Conservation (phyloP, 2,329 filamentous ascomycete species). For the Blastomyces gilchristii region DNA sequence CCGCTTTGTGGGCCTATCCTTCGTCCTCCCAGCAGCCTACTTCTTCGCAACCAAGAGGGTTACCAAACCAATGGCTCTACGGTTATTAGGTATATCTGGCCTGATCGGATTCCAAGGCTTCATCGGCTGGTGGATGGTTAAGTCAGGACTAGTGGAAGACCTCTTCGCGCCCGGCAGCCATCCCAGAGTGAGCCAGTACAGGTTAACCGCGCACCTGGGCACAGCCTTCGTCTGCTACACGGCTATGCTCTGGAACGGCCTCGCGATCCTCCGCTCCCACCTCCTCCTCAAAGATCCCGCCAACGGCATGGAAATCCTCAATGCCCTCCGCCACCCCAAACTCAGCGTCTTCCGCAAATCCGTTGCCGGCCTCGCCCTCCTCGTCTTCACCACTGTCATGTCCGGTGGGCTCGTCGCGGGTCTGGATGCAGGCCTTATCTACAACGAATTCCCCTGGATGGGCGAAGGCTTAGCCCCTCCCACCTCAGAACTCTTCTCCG, state of each 20-base stretch:
- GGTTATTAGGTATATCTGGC: slow-evolving; percentile 70
- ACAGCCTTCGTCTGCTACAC: slow-evolving; percentile 88
- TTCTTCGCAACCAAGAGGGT: slow-evolving; percentile 75
- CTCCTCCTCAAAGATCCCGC: slow-evolving; percentile 59
- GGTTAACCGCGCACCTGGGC: slow-evolving; percentile 77
- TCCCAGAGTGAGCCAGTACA: slow-evolving; percentile 89
- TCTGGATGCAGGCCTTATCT: slow-evolving; percentile 91
- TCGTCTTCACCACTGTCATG: slow-evolving; percentile 85
- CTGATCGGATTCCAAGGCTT: slow-evolving; percentile 92
- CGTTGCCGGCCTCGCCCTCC: slow-evolving; percentile 56
- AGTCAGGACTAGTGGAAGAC: slow-evolving; percentile 89
- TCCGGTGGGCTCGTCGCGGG: slow-evolving; percentile 90
- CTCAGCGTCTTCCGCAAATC: slow-evolving; percentile 64
- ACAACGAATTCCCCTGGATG: slow-evolving; percentile 98
- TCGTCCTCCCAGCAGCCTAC: slow-evolving; percentile 78
- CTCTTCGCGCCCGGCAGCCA: slow-evolving; percentile 84
- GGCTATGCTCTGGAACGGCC: slow-evolving; percentile 84
- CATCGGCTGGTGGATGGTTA: slow-evolving; percentile 99
- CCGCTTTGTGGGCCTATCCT: slow-evolving; percentile 77
- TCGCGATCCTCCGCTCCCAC: slow-evolving; percentile 70
- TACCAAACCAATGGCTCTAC: slow-evolving; percentile 63
- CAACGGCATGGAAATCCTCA: slow-evolving; percentile 50
- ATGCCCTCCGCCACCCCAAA: slow-evolving; percentile 54
- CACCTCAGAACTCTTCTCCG: slow-evolving; percentile 68
- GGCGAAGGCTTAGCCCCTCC: slow-evolving; percentile 73